Conservation (phyloP, 352 stramenopile species). For the Phytophthora hybrid region DNA sequence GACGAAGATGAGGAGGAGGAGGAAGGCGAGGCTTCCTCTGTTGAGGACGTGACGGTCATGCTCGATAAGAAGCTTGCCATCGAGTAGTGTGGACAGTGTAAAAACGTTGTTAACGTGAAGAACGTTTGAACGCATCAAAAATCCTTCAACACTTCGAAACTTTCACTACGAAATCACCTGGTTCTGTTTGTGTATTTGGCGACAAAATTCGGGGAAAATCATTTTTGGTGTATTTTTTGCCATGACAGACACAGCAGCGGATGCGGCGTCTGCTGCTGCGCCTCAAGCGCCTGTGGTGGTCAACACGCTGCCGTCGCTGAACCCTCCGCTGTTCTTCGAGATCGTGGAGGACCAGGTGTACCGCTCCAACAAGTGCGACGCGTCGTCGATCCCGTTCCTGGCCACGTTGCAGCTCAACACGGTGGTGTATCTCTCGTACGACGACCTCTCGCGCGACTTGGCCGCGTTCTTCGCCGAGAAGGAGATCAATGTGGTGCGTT, state of each 20-base stretch:
- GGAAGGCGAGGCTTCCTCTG: slow-evolving; percentile 28
- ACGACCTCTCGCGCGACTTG: slow-evolving; percentile 82
- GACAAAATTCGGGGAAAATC: not conserved
- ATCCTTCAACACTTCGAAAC: no score
- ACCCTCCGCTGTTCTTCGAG: slow-evolving; percentile 89
- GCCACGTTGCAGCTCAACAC: slow-evolving; percentile 84
- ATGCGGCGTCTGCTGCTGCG: slow-evolving; percentile 17
- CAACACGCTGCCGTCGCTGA: slow-evolving; percentile 75
- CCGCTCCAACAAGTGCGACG: slow-evolving; percentile 88
- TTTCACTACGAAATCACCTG: no score
- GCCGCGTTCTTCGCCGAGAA: slow-evolving; percentile 86
- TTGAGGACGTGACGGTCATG: slow-evolving; percentile 57
- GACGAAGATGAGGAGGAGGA: slow-evolving; percentile 66
- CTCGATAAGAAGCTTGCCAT: slow-evolving; percentile 60
- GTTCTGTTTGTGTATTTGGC: not conserved
- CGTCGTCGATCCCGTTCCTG: slow-evolving; percentile 86
- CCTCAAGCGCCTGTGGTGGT: slow-evolving; percentile 42
- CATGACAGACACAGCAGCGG: slow-evolving; percentile 34
- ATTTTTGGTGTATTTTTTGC: not conserved
- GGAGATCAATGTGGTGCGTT: slow-evolving; percentile 74
- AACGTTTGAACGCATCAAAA: no score
- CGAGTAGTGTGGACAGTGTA: no score
- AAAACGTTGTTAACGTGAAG: no score
- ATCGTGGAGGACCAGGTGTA: slow-evolving; percentile 89
- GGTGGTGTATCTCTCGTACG: slow-evolving; percentile 87